These are phyloP conservation scores for Paxillus involutus DNA, from an alignment of 768 basidiomycete genomes.

Conservation along the genomic window DNA sequence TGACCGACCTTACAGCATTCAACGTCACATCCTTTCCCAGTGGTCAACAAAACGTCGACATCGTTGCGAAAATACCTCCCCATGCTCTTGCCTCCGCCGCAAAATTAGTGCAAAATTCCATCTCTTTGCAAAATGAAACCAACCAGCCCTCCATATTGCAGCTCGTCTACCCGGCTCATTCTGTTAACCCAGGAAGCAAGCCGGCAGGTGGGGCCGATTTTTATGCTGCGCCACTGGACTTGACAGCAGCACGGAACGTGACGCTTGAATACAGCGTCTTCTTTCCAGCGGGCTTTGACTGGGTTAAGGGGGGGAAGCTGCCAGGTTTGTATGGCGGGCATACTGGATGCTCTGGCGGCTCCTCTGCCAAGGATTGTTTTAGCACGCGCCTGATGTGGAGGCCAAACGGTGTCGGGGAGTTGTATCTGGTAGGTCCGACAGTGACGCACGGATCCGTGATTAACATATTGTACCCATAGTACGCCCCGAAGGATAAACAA, in stretches of 20 bases:
- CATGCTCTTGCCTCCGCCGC: constrained; percentile 26
- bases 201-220: constrained; percentile 78
- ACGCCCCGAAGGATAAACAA: constrained; percentile 74
- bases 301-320: constrained; percentile 81
- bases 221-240: constrained; percentile 47
- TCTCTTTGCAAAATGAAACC: constrained; percentile 18
- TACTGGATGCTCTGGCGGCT: constrained; percentile 68
- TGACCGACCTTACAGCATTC: constrained; percentile 62
- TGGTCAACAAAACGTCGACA: constrained; percentile 52
- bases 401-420: constrained; percentile 62
- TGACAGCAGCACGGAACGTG: constrained; percentile 50
- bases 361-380: constrained; percentile 72
- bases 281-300: constrained; percentile 74
- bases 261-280: constrained; percentile 71
- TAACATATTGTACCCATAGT: constrained; percentile 40
- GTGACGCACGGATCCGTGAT: neutral
- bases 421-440: constrained; percentile 59
- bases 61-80: constrained; percentile 51
- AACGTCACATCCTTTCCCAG: constrained; percentile 55
- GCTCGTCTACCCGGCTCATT: constrained; percentile 65
- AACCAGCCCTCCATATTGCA: constrained; percentile 50
- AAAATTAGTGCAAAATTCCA: constrained; percentile 10
- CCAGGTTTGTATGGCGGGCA: constrained; percentile 80
- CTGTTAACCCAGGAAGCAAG: constrained; percentile 62
- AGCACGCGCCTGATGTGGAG: constrained; percentile 89